Conservation (phyloP, 2,329 filamentous ascomycete species). For the Fusarium nanum region DNA sequence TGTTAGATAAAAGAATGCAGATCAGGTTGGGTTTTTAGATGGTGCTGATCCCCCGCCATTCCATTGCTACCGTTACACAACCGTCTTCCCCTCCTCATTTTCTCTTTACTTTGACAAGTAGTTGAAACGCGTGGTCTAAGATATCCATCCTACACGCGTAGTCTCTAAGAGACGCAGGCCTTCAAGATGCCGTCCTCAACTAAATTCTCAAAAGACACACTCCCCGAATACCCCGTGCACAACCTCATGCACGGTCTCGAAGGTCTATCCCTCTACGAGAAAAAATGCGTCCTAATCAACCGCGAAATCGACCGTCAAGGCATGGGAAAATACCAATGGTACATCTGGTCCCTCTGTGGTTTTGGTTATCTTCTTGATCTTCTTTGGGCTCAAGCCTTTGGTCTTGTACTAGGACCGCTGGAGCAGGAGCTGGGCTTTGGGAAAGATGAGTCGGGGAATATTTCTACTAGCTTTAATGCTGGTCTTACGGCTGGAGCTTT, state of each 20-base stretch:
- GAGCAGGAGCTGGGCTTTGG: conserved; percentile 68
- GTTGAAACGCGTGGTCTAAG: background rate
- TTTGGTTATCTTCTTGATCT: conserved; percentile 67
- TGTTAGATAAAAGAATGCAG: background rate
- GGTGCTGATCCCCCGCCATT: background rate
- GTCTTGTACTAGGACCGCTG: conserved; percentile 63
- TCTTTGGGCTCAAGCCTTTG: conserved; percentile 69
- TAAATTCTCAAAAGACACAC: background rate
- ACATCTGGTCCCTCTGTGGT: conserved; percentile 63
- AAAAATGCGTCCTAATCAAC: conserved; percentile 52
- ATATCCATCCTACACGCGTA: too few species aligned
- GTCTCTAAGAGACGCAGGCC: too few species aligned
- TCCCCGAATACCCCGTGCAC: background rate
- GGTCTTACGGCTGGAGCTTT: conserved; percentile 67
- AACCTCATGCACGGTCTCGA: conserved; percentile 27
- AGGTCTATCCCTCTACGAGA: conserved; percentile 49
- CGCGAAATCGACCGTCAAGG: conserved; percentile 63
- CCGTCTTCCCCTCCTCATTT: background rate
- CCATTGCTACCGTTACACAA: conserved; percentile 1
- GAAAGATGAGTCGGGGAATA: conserved; percentile 54
- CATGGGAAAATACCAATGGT: conserved; percentile 66
- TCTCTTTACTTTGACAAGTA: background rate
- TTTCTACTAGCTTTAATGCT: conserved; percentile 65
- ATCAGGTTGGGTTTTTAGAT: background rate
- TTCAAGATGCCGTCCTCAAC: background rate